Evolutionary conservation across 306 rosid genomes (phyloP).

Genomic region (Corylus heterophylla): DNA sequence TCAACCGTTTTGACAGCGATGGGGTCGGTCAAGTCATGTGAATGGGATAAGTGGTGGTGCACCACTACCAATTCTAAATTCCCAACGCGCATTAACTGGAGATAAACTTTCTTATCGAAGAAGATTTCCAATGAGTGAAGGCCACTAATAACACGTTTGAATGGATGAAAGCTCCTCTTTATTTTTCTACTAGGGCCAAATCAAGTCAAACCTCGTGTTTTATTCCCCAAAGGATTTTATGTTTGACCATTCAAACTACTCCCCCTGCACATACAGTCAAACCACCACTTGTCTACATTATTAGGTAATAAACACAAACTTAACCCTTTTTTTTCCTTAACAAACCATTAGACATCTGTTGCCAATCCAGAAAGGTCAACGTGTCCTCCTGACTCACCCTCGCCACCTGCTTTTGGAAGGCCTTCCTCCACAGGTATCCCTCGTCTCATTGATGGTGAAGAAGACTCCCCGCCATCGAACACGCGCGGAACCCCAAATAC

Average conservation of each 20-base stretch:
- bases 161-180: no score
- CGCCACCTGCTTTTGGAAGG: slow-evolving; percentile 27
- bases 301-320: not conserved
- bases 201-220: not conserved
- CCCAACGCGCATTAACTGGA: not conserved
- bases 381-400: slow-evolving; percentile 29
- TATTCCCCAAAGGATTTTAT: not conserved
- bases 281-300: no score
- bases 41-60: not conserved
- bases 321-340: not conserved
- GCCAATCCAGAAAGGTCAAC: slow-evolving; percentile 62
- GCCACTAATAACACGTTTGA: not conserved
- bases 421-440: slow-evolving; percentile 54
- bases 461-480: slow-evolving; percentile 51
- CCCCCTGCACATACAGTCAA: no score
- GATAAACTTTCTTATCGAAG: no score
- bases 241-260: no score
- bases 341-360: slow-evolving; percentile 52
- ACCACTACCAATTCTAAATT: slow-evolving; percentile 14
- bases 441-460: slow-evolving; percentile 45
- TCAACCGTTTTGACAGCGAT: not conserved
- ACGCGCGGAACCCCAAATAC: slow-evolving; percentile 39
- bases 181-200: no score
- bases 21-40: not conserved
- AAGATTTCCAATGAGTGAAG: not conserved